Evolutionary conservation across 441 rosid species (phyloP).

Genomic region (Populus hybrid): DNA sequence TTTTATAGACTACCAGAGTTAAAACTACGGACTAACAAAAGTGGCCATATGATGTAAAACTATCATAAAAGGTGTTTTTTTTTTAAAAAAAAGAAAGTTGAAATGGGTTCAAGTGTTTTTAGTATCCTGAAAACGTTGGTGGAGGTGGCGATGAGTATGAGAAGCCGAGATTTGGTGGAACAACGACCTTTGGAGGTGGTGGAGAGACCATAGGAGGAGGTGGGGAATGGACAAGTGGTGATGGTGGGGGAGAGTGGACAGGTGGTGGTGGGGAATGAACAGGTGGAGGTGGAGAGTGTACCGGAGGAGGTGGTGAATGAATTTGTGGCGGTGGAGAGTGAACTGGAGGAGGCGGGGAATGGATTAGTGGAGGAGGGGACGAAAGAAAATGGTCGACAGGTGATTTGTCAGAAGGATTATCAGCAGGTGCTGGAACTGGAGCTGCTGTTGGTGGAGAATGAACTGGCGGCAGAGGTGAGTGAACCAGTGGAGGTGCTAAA

Average conservation of each 20-base stretch:
- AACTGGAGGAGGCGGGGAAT: constrained; percentile 11
- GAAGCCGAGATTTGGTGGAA: constrained; percentile 38
- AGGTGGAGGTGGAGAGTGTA: constrained; percentile 21
- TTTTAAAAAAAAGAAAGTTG: too few species aligned
- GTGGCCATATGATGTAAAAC: too few species aligned
- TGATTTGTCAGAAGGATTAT: neutral
- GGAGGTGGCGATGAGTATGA: constrained; percentile 49
- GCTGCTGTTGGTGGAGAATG: too few species aligned
- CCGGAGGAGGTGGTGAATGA: neutral
- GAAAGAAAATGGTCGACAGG: neutral
- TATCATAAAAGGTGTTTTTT: too few species aligned
- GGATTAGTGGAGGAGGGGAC: constrained; percentile 15
- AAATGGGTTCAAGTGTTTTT: constrained; percentile 3
- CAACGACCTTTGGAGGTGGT: constrained; percentile 14
- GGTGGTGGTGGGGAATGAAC: neutral
- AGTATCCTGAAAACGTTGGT: constrained; percentile 56
- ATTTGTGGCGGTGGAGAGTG: neutral
- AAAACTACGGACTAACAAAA: too few species aligned
- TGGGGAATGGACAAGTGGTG: neutral
- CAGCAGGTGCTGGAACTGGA: neutral
- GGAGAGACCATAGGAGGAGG: constrained; percentile 22
- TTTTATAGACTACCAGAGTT: too few species aligned
- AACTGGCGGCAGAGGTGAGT: too few species aligned
- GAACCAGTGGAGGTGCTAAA: too few species aligned
- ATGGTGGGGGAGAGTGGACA: neutral